A percentile compares a stretch with the other conserved stretches of the same genome.
Evolutionary conservation across 225 moss, liverwort and hornwort genomes (phyloP).

Genomic region (Asterella californica): DNA sequence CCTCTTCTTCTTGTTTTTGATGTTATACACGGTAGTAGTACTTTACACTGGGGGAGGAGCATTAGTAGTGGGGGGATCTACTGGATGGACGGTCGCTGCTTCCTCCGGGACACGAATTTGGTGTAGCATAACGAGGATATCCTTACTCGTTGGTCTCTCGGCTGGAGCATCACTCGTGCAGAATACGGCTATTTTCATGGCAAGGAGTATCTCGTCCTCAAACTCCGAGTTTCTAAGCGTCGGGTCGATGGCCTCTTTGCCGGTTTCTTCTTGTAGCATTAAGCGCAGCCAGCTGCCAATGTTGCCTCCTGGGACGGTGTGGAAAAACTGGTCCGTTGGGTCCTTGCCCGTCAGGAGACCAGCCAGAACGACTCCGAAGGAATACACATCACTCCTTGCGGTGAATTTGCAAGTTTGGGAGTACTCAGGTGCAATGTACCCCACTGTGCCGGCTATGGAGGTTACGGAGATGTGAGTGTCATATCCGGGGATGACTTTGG

Average conservation of each 20-base stretch:
- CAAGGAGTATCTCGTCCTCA: conserved; percentile 56
- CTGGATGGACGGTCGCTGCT: background rate
- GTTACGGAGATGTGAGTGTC: conserved; percentile 65
- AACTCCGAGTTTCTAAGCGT: conserved; percentile 40
- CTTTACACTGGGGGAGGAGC: background rate
- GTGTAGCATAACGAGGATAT: conserved; percentile 62
- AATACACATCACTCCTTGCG: conserved; percentile 67
- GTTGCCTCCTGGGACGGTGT: conserved; percentile 56
- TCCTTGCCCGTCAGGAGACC: conserved; percentile 51
- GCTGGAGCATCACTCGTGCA: conserved; percentile 52
- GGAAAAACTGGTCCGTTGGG: conserved; percentile 67
- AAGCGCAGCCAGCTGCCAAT: conserved; percentile 62
- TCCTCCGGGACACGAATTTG: conserved; percentile 45
- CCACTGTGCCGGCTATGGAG: conserved; percentile 63
- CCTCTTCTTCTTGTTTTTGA: no score
- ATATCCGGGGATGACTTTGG: conserved; percentile 57
- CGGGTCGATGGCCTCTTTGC: conserved; percentile 56
- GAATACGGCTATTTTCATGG: conserved; percentile 79
- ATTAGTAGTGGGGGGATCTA: background rate
- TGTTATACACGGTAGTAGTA: no score
- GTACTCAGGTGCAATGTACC: conserved; percentile 87
- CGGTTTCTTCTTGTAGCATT: conserved; percentile 39
- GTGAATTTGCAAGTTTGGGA: conserved; percentile 70
- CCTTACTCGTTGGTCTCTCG: conserved; percentile 64
- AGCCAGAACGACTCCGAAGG: conserved; percentile 74